phyloP scores from a whole-genome alignment of 2,329 filamentous ascomycete species.

The Dissoconium aciculare region DNA sequence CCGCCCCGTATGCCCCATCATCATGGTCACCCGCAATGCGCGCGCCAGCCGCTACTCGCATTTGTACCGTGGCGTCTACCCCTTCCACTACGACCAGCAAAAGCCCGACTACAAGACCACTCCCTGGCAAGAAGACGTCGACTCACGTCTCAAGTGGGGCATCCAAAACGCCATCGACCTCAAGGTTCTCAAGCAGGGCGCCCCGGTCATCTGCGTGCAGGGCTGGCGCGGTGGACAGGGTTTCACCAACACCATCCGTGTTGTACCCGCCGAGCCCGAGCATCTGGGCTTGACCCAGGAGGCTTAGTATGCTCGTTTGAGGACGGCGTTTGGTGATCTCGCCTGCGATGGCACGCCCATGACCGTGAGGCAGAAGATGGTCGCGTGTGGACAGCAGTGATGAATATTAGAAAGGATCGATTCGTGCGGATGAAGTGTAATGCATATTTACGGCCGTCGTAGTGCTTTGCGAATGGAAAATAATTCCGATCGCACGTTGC shows the following conservation, averaged over 20 bases:
- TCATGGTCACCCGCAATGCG: conserved; percentile 90
- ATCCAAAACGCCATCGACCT: conserved; percentile 76
- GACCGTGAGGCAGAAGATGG: no score
- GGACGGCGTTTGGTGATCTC: no score
- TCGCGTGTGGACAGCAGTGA: no score
- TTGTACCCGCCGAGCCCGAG: conserved; percentile 37
- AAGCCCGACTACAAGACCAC: conserved; percentile 90
- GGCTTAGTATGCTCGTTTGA: conserved; percentile 21
- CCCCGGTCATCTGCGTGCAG: conserved; percentile 70
- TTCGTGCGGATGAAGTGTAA: no score
- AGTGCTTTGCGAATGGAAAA: no score
- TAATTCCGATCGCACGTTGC: no score
- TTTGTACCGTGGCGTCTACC: conserved; percentile 94
- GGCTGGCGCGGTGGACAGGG: conserved; percentile 87
- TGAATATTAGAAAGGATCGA: no score
- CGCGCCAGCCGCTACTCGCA: conserved; percentile 79
- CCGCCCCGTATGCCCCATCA: conserved; percentile 94
- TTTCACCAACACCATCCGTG: conserved; percentile 65
- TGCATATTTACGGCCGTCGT: no score
- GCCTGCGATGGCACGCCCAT: no score
- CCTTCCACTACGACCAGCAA: conserved; percentile 80
- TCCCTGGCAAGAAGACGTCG: conserved; percentile 98
- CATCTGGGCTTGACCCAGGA: conserved; percentile 33
- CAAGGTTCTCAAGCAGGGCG: conserved; percentile 55
- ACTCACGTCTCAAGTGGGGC: conserved; percentile 94